Percentiles rank a stretch among this genome's conserved stretches.
phyloP scores from a whole-genome alignment of 2,329 filamentous ascomycete genomes.

The Fusarium nisikadoi region DNA sequence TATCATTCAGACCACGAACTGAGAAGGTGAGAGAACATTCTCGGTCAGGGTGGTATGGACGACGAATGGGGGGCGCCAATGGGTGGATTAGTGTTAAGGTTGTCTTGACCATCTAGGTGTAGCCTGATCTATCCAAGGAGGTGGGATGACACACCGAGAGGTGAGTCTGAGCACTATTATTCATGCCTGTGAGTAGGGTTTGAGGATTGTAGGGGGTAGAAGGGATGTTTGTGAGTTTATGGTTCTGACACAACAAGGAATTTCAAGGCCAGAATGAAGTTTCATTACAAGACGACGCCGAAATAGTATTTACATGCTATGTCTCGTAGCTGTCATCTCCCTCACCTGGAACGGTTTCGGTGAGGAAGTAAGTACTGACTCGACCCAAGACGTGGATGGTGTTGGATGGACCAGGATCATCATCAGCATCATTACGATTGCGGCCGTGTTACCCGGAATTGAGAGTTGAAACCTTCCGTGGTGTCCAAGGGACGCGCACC shows the following conservation, averaged over 20 bases:
- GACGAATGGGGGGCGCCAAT: constrained; percentile 18
- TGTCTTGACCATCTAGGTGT: constrained; percentile 38
- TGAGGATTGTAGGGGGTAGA: not conserved
- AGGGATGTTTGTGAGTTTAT: not conserved
- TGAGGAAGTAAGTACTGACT: constrained; percentile 30
- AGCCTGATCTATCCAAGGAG: constrained; percentile 18
- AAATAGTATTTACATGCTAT: not conserved
- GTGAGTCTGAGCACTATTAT: not conserved
- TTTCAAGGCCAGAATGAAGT: not conserved
- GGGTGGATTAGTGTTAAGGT: constrained; percentile 28
- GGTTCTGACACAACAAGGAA: not conserved
- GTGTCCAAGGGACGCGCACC: constrained; percentile 24
- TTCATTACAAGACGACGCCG: not conserved
- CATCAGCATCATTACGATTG: not conserved
- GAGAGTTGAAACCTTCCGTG: constrained; percentile 4
- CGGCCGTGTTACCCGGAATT: constrained; percentile 22
- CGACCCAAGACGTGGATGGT: constrained; percentile 1
- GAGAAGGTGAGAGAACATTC: constrained; percentile 20
- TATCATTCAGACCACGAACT: constrained; percentile 24
- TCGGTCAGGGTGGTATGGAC: constrained; percentile 28
- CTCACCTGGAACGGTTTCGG: constrained; percentile 28
- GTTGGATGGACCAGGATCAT: constrained; percentile 8
- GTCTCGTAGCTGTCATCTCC: not conserved
- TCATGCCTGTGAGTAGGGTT: not conserved
- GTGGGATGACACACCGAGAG: constrained; percentile 36